phyloP scores from a whole-genome alignment of 495 filamentous ascomycete species.

The Podospora pseudocomata region DNA sequence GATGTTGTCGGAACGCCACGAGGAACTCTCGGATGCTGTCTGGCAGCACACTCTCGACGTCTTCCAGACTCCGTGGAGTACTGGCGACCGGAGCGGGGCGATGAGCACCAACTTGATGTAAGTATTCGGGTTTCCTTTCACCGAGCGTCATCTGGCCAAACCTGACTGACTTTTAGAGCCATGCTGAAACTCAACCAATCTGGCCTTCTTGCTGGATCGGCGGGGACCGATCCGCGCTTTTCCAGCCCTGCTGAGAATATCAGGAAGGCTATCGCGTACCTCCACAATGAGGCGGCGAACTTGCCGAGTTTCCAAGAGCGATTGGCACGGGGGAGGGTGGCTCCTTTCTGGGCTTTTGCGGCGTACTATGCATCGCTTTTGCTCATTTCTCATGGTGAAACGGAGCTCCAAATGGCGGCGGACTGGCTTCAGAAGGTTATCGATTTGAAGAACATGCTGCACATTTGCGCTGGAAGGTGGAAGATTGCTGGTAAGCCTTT shows the following conservation, averaged over 20 bases:
- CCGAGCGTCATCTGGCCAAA: neutral
- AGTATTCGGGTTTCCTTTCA: neutral
- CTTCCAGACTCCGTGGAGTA: conserved; percentile 14
- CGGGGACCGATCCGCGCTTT: conserved; percentile 6
- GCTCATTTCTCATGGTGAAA: conserved; percentile 28
- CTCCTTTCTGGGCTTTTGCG: conserved; percentile 26
- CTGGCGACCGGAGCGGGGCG: conserved; percentile 22
- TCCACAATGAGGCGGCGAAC: conserved; percentile 20
- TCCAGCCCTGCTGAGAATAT: conserved; percentile 18
- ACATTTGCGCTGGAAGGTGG: conserved; percentile 23
- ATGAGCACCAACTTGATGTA: conserved; percentile 33
- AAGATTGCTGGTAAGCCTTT: conserved; percentile 28
- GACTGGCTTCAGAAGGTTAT: conserved; percentile 26
- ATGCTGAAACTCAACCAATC: conserved; percentile 31
- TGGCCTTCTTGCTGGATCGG: conserved; percentile 16
- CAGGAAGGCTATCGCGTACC: conserved; percentile 19
- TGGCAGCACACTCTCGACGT: conserved; percentile 17
- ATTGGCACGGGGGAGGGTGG: conserved; percentile 15
- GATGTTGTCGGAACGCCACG: conserved; percentile 8
- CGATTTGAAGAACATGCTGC: conserved; percentile 16
- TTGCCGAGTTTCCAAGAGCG: conserved; percentile 5
- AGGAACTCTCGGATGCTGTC: conserved; percentile 22
- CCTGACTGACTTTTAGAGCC: conserved; percentile 21
- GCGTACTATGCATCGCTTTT: conserved; percentile 26
- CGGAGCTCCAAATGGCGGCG: conserved; percentile 14